Evolutionary conservation across 2,329 filamentous ascomycete genomes (phyloP).

Genomic region (Alternaria rosae): DNA sequence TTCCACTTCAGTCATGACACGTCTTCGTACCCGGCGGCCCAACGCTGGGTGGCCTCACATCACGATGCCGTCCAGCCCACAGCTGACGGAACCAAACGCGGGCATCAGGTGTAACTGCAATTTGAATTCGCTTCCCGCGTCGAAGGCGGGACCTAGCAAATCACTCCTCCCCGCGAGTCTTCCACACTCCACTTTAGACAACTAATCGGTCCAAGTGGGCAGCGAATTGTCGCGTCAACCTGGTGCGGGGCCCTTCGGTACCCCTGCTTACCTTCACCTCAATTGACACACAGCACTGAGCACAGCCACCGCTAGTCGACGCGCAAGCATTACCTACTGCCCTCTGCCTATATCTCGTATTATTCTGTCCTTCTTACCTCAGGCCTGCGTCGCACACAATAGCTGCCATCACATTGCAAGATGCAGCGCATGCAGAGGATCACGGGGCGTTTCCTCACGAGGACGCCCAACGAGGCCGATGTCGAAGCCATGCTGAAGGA

Average conservation of each 20-base stretch:
- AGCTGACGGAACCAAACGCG: slow-evolving; percentile 21
- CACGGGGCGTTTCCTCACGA: slow-evolving; percentile 74
- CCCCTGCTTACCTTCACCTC: slow-evolving; percentile 24
- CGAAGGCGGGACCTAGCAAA: slow-evolving; percentile 13
- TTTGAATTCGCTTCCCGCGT: neutral
- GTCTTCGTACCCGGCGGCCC: slow-evolving; percentile 8
- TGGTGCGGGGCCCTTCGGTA: slow-evolving; percentile 15
- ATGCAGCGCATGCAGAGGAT: slow-evolving; percentile 79
- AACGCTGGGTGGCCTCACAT: slow-evolving; percentile 4
- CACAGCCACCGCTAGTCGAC: slow-evolving; percentile 29
- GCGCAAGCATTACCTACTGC: slow-evolving; percentile 10
- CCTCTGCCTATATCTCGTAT: neutral
- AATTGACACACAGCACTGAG: slow-evolving; percentile 23
- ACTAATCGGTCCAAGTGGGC: neutral
- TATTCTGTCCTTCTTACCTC: slow-evolving; percentile 1
- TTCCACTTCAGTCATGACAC: slow-evolving; percentile 15
- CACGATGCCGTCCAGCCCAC: slow-evolving; percentile 8
- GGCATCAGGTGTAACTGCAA: neutral
- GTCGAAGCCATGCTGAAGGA: slow-evolving; percentile 78
- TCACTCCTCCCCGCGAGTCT: slow-evolving; percentile 2
- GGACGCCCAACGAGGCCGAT: slow-evolving; percentile 77
- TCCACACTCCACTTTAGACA: slow-evolving; percentile 14
- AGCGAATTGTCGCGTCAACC: neutral
- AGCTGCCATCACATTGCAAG: slow-evolving; percentile 37
- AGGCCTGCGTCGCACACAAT: slow-evolving; percentile 20